Conservation (phyloP, 225 moss, liverwort and hornwort genomes). For the Antitrichia curtipendula region DNA sequence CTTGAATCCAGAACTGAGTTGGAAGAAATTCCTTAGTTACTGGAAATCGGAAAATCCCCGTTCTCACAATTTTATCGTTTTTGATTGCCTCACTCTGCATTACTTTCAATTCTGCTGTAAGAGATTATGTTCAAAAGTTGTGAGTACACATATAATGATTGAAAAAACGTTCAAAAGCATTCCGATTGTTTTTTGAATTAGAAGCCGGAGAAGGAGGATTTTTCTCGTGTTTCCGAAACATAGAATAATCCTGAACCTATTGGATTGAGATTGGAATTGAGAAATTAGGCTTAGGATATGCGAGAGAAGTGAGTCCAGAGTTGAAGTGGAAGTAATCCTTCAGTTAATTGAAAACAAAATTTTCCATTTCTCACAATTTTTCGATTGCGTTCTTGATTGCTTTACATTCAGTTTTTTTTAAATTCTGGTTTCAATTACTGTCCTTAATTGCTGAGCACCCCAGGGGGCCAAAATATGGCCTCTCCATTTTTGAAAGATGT, state of each 20-base stretch:
- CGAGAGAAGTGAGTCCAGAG: background rate
- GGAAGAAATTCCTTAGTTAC: background rate
- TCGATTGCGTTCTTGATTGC: background rate
- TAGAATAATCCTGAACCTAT: background rate
- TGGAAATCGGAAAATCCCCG: background rate
- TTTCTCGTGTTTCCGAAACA: no score
- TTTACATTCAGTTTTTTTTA: background rate
- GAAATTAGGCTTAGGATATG: background rate
- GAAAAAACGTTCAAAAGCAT: background rate
- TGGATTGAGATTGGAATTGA: background rate
- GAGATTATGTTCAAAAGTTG: background rate
- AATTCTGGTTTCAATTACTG: background rate
- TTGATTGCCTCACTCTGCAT: background rate
- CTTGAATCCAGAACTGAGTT: background rate
- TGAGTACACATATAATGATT: background rate
- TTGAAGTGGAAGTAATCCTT: background rate
- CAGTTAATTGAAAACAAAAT: background rate
- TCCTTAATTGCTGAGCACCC: no score
- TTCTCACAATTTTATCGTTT: background rate
- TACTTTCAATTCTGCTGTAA: background rate
- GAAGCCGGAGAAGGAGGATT: background rate
- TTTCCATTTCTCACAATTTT: background rate
- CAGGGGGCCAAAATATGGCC: no score
- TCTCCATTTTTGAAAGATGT: no score
- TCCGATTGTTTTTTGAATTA: no score